Conservation (phyloP, 148 eudicot genomes). For the Rheum nobile region DNA sequence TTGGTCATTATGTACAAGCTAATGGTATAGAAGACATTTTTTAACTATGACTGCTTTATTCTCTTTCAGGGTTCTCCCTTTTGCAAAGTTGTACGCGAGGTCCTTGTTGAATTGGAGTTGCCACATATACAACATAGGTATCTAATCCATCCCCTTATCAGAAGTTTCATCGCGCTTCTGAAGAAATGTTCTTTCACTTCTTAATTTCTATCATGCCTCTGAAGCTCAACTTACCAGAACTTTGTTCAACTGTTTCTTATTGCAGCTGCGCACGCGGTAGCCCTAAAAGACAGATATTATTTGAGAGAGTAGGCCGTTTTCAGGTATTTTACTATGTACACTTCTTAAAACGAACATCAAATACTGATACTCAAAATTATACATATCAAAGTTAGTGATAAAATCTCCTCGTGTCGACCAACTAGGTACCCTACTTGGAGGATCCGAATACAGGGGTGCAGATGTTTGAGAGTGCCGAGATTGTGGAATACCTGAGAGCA, state of each 20-base stretch:
- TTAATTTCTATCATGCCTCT: background rate
- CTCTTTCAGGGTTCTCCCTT: conserved; percentile 78
- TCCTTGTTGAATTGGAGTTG: conserved; percentile 88
- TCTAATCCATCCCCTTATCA: background rate
- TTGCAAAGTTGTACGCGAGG: conserved; percentile 95
- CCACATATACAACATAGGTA: conserved; percentile 88
- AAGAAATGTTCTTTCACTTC: background rate
- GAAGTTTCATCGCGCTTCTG: background rate
- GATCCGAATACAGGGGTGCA: conserved; percentile 94
- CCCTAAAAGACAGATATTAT: conserved; percentile 73
- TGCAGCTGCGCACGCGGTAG: conserved; percentile 98
- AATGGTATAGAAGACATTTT: background rate
- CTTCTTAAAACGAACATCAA: background rate
- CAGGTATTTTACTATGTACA: conserved; percentile 34
- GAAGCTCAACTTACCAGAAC: background rate
- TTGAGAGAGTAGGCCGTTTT: conserved; percentile 67
- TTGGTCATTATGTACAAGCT: background rate
- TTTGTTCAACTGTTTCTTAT: conserved; percentile 4
- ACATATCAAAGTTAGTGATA: background rate
- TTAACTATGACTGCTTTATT: background rate
- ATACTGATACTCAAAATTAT: background rate
- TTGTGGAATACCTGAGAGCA: conserved; percentile 74
- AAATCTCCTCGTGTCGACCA: background rate
- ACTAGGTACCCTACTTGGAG: conserved; percentile 80
- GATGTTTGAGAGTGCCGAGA: conserved; percentile 96